Evolutionary conservation across 1,139 yeast species (phyloP).

Genomic region (Meyerozyma athensensis): DNA sequence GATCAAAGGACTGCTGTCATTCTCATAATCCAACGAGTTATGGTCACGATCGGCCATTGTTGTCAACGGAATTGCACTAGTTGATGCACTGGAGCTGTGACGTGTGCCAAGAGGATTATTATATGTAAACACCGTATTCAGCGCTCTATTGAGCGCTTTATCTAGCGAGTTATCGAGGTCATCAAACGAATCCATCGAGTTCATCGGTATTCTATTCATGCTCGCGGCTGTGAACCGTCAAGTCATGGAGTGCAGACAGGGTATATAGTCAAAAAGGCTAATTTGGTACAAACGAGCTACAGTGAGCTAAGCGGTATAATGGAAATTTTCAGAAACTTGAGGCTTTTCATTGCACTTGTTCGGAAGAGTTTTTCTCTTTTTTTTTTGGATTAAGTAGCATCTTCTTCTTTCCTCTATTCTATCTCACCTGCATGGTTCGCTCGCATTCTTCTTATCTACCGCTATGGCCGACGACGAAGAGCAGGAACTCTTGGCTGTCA

Average conservation of each 20-base stretch:
- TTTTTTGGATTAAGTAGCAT: too few relatives aligned
- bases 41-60: constrained; percentile 11
- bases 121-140: constrained; percentile 25
- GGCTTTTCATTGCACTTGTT: too few relatives aligned
- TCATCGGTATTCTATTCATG: too few relatives aligned
- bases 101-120: constrained; percentile 15
- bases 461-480: constrained; percentile 3
- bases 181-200: constrained; percentile 27
- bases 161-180: constrained; percentile 43
- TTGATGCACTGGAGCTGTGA: constrained; percentile 24
- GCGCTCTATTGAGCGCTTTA: constrained; percentile 38
- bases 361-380: too few relatives aligned
- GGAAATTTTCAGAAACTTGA: too few relatives aligned
- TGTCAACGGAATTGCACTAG: constrained; percentile 27
- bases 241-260: too few relatives aligned
- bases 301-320: too few relatives aligned
- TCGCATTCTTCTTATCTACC: not conserved
- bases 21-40: constrained; percentile 7
- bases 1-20: constrained; percentile 30
- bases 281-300: too few relatives aligned
- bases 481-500: constrained; percentile 1
- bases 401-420: not conserved
- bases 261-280: too few relatives aligned
- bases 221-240: too few relatives aligned
- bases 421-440: not conserved